A percentile compares a stretch with the other conserved stretches of the same genome.
These are phyloP conservation scores for Xylaria sp. DNA, from an alignment of 2,329 filamentous ascomycete genomes.

Conservation along the genomic window DNA sequence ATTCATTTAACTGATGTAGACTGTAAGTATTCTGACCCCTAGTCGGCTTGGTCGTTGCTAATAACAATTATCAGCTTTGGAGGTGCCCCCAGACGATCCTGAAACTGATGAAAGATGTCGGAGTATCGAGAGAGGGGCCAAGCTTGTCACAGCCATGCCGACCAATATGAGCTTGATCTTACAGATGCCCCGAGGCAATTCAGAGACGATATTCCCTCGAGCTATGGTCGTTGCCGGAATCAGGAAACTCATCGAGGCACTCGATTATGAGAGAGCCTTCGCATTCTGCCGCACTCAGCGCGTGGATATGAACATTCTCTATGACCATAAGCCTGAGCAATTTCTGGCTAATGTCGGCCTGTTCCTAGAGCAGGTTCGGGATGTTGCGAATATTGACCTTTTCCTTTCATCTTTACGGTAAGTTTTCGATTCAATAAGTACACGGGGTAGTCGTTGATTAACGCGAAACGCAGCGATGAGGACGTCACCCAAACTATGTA, in stretches of 20 bases:
- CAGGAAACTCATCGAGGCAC: constrained; percentile 79
- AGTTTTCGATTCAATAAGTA: constrained; percentile 41
- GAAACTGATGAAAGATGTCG: constrained; percentile 93
- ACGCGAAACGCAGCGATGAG: constrained; percentile 70
- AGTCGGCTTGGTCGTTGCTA: constrained; percentile 10
- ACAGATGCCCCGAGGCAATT: constrained; percentile 95
- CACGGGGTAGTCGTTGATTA: constrained; percentile 44
- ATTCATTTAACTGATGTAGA: constrained; percentile 78
- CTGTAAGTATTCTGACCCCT: constrained; percentile 59
- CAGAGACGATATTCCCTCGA: constrained; percentile 93
- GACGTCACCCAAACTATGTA: constrained; percentile 96
- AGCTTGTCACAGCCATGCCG: constrained; percentile 88
- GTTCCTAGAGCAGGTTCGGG: constrained; percentile 87
- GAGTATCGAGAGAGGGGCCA: constrained; percentile 88
- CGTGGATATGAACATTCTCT: constrained; percentile 97
- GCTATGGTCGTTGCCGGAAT: constrained; percentile 94
- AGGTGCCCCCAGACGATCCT: constrained; percentile 87
- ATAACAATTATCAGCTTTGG: constrained; percentile 67
- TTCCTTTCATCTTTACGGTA: constrained; percentile 88
- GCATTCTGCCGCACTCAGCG: constrained; percentile 89
- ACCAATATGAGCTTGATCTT: constrained; percentile 86
- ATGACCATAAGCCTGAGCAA: constrained; percentile 89
- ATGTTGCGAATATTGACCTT: constrained; percentile 84
- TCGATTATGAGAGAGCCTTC: constrained; percentile 87
- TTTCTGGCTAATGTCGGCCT: constrained; percentile 80